These are phyloP conservation scores for Myxozyma monticola DNA, from an alignment of 805 yeast species.

Conservation along the genomic window DNA sequence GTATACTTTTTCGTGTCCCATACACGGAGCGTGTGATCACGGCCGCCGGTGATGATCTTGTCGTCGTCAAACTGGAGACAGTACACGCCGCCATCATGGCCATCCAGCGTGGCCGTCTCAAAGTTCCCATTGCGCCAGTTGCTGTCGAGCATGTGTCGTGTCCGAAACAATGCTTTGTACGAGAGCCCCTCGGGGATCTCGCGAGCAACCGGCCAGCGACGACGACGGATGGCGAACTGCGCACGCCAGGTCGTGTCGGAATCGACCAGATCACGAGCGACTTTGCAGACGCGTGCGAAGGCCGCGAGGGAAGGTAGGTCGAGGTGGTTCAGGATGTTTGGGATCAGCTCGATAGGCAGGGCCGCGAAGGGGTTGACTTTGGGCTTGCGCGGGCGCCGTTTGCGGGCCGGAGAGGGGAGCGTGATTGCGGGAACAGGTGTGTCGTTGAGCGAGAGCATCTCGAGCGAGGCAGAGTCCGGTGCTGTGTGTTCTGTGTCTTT, in stretches of 20 bases:
- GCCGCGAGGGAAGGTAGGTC: constrained; percentile 5
- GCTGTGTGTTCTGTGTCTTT: too few species aligned
- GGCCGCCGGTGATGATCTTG: constrained; percentile 76
- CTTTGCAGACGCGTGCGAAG: constrained; percentile 22
- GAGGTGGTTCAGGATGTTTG: constrained; percentile 21
- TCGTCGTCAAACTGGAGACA: constrained; percentile 69
- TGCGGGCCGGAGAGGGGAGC: too few species aligned
- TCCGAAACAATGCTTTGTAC: constrained; percentile 34
- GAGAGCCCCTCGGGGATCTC: constrained; percentile 11
- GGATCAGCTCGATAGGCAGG: constrained; percentile 24
- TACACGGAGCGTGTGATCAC: constrained; percentile 40
- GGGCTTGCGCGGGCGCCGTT: too few species aligned
- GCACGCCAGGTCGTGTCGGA: constrained; percentile 19
- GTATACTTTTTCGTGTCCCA: constrained; percentile 38
- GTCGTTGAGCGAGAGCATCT: too few species aligned
- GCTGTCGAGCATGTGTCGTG: constrained; percentile 33
- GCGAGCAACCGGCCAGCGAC: constrained; percentile 12
- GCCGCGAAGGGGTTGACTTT: not conserved
- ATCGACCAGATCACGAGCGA: constrained; percentile 17
- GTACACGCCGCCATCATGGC: constrained; percentile 83
- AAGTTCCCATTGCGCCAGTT: constrained; percentile 36
- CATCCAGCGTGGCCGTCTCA: constrained; percentile 40
- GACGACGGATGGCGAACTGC: constrained; percentile 7
- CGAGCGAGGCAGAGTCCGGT: too few species aligned
- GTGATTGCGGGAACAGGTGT: too few species aligned